phyloP scores from a whole-genome alignment of 768 basidiomycete genomes.

The Nidularia sp. region DNA sequence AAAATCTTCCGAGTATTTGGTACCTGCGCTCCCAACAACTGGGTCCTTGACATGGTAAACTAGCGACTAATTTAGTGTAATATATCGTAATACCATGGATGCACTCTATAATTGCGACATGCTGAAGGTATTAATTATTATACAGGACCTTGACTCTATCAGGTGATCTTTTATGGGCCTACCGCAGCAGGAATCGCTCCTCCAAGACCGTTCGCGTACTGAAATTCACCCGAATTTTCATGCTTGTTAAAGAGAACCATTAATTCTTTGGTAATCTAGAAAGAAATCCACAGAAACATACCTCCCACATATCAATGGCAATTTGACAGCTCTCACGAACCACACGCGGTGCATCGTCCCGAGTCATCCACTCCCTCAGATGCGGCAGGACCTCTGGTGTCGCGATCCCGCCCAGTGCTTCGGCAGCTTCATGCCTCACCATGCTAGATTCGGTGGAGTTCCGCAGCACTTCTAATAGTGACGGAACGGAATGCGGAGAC shows the following conservation, averaged over 20 bases:
- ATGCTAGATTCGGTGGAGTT: conserved; percentile 80
- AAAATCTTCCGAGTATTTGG: too few species aligned
- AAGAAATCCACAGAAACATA: conserved; percentile 25
- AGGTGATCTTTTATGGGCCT: too few species aligned
- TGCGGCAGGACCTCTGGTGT: conserved; percentile 88
- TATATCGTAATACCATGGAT: too few species aligned
- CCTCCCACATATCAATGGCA: conserved; percentile 98
- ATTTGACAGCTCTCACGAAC: conserved; percentile 96
- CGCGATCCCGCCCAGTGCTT: conserved; percentile 96
- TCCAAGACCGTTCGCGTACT: conserved; percentile 56
- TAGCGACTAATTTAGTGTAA: too few species aligned
- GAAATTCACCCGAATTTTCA: conserved; percentile 78
- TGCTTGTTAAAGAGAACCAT: conserved; percentile 37
- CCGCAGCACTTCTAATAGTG: conserved; percentile 75
- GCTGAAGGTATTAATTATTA: too few species aligned
- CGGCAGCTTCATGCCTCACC: conserved; percentile 98
- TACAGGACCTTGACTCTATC: too few species aligned
- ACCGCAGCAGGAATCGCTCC: background rate
- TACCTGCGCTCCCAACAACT: too few species aligned
- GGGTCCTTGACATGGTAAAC: too few species aligned
- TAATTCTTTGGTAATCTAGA: background rate
- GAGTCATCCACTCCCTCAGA: conserved; percentile 78
- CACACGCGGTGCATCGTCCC: conserved; percentile 78
- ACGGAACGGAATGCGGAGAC: conserved; percentile 83
- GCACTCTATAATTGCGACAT: too few species aligned